A percentile compares a stretch with the other conserved stretches of the same genome.
phyloP scores from a whole-genome alignment of 23 red algal species.

The Pyropia haitanensis region DNA sequence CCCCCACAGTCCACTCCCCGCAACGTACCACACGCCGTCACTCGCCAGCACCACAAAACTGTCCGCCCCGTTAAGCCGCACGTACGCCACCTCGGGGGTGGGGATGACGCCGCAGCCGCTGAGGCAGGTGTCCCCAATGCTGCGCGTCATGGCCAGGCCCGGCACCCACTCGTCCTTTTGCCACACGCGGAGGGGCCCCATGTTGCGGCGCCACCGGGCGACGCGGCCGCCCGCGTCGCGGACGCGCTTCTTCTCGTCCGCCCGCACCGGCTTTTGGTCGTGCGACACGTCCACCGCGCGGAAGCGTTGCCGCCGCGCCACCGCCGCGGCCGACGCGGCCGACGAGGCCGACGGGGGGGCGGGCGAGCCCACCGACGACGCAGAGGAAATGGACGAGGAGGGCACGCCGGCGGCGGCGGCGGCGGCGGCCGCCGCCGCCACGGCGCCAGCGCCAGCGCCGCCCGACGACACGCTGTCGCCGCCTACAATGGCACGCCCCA shows the following conservation, averaged over 20 bases:
- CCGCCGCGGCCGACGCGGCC: background rate
- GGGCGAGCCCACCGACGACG: no score
- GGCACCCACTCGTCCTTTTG: slow-evolving; percentile 72
- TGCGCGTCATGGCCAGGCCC: slow-evolving; percentile 92
- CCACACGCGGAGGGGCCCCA: slow-evolving; percentile 88
- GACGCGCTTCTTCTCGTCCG: slow-evolving; percentile 78
- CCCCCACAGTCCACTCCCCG: no score
- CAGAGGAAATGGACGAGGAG: no score
- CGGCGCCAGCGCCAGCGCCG: background rate
- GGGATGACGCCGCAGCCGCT: slow-evolving; percentile 68
- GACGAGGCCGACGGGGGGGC: no score
- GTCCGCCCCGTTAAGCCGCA: slow-evolving; percentile 26
- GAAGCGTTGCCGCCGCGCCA: slow-evolving; percentile 10
- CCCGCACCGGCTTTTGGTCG: slow-evolving; percentile 70
- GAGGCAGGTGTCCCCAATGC: slow-evolving; percentile 79
- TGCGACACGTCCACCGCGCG: slow-evolving; percentile 49
- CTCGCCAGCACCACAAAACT: slow-evolving; percentile 71
- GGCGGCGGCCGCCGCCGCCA: no score
- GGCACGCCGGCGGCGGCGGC: background rate
- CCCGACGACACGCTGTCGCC: background rate
- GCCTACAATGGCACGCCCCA: slow-evolving; percentile 29
- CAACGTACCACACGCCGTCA: slow-evolving; percentile 78
- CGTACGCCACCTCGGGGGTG: slow-evolving; percentile 69
- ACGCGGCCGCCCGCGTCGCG: slow-evolving; percentile 69
- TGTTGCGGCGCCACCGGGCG: slow-evolving; percentile 64